phyloP scores from a whole-genome alignment of 306 rosid genomes.

The Herpetospermum pedunculosum region DNA sequence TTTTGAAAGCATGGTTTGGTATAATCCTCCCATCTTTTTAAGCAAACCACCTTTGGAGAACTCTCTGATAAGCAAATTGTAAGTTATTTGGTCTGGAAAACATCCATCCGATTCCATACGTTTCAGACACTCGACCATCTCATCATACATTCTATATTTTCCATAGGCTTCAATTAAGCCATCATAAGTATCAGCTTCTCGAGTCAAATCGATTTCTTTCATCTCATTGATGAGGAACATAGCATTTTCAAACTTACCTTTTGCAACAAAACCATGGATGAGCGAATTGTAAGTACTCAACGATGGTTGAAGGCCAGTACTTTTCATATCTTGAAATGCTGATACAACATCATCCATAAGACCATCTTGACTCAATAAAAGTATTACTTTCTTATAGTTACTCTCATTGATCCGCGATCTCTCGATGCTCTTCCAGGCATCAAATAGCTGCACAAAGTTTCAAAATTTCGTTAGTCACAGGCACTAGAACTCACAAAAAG shows the following conservation, averaged over 20 bases:
- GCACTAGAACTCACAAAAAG: not conserved
- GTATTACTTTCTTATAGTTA: slow-evolving; percentile 44
- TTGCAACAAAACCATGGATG: slow-evolving; percentile 39
- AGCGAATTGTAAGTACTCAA: slow-evolving; percentile 41
- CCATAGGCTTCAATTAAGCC: slow-evolving; percentile 59
- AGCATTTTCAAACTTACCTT: slow-evolving; percentile 39
- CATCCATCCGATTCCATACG: slow-evolving; percentile 53
- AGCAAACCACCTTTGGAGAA: slow-evolving; percentile 52
- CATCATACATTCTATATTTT: slow-evolving; percentile 55
- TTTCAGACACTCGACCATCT: slow-evolving; percentile 46
- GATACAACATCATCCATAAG: slow-evolving; percentile 38
- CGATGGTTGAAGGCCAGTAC: slow-evolving; percentile 26
- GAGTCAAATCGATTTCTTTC: slow-evolving; percentile 31
- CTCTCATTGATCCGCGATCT: slow-evolving; percentile 36
- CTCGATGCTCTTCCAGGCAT: slow-evolving; percentile 56
- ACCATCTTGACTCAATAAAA: slow-evolving; percentile 37
- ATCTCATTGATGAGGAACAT: slow-evolving; percentile 34
- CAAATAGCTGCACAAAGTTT: slow-evolving; percentile 40
- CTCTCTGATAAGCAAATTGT: slow-evolving; percentile 53
- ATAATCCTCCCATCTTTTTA: slow-evolving; percentile 41
- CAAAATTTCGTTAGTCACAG: slow-evolving; percentile 9
- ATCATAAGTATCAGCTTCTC: slow-evolving; percentile 45
- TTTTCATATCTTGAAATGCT: slow-evolving; percentile 42
- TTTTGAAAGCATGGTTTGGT: slow-evolving; percentile 45
- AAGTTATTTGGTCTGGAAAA: slow-evolving; percentile 46